phyloP scores from a whole-genome alignment of 495 filamentous ascomycete species.

The Podospora sp. region DNA sequence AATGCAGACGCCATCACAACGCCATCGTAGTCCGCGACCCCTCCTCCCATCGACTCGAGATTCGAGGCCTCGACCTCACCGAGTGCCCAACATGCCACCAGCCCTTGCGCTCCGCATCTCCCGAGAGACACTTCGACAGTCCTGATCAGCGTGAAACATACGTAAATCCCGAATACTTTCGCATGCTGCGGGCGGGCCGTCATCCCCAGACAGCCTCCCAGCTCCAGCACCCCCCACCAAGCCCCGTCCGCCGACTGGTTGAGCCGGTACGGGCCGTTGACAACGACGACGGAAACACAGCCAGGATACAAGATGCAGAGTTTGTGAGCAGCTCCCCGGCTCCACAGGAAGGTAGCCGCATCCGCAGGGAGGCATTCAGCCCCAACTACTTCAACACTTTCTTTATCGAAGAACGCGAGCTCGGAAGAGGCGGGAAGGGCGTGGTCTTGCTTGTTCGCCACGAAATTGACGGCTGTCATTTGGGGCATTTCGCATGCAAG shows the following conservation, averaged over 20 bases:
- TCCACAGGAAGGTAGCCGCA: conserved; percentile 59
- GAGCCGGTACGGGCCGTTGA: conserved; percentile 41
- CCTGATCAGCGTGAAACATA: conserved; percentile 62
- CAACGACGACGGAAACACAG: conserved; percentile 25
- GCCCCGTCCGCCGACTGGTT: conserved; percentile 52
- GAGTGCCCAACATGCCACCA: conserved; percentile 90
- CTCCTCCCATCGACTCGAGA: conserved; percentile 78
- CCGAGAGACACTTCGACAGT: conserved; percentile 50
- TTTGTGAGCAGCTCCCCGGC: conserved; percentile 58
- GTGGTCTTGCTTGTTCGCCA: conserved; percentile 91
- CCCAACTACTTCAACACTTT: conserved; percentile 88
- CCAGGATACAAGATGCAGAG: conserved; percentile 46
- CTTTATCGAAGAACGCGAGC: conserved; percentile 82
- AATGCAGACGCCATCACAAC: conserved; percentile 79
- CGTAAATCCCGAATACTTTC: conserved; percentile 89
- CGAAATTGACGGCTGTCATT: conserved; percentile 79
- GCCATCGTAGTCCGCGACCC: conserved; percentile 90
- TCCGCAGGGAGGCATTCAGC: conserved; percentile 83
- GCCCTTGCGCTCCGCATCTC: conserved; percentile 61
- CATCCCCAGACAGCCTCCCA: conserved; percentile 26
- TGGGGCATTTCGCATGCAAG: conserved; percentile 94
- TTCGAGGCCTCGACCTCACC: conserved; percentile 64
- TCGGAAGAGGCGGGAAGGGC: conserved; percentile 90
- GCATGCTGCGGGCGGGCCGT: conserved; percentile 70
- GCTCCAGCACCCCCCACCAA: conserved; percentile 42